Conservation (phyloP, 2,329 filamentous ascomycete species). For the Zopfia rhizophila region DNA sequence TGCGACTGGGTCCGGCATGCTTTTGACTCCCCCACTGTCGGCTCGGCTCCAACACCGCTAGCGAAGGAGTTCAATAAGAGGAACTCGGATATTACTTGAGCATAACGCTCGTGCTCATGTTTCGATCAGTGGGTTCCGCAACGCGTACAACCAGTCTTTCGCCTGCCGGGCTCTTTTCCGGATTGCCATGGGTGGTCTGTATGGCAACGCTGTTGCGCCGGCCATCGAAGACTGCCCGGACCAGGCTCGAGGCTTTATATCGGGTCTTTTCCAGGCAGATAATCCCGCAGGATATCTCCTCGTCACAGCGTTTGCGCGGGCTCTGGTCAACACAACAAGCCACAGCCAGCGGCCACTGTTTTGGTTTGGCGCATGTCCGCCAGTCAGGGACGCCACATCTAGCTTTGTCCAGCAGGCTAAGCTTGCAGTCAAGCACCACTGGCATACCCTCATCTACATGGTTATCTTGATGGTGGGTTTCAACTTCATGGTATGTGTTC, state of each 20-base stretch:
- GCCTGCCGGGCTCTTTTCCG: conserved; percentile 68
- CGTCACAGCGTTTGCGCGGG: conserved; percentile 48
- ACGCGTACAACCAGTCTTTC: conserved; percentile 66
- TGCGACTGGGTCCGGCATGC: conserved; percentile 41
- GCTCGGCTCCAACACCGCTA: conserved; percentile 61
- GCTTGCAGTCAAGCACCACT: conserved; percentile 61
- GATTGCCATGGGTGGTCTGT: conserved; percentile 69
- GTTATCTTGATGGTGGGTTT: conserved; percentile 86
- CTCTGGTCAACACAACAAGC: conserved; percentile 44
- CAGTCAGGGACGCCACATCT: conserved; percentile 34
- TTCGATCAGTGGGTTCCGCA: conserved; percentile 67
- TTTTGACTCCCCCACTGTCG: conserved; percentile 69
- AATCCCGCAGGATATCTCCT: conserved; percentile 49
- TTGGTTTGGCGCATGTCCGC: conserved; percentile 52
- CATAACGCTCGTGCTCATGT: conserved; percentile 59
- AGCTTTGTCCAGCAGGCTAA: conserved; percentile 24
- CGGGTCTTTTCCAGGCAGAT: conserved; percentile 49
- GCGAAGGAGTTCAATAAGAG: conserved; percentile 61
- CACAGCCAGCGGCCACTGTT: conserved; percentile 50
- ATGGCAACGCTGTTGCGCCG: conserved; percentile 69
- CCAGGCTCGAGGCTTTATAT: conserved; percentile 51
- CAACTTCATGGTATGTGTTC: conserved; percentile 74
- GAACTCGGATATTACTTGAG: conserved; percentile 67
- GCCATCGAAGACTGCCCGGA: conserved; percentile 53
- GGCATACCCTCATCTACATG: conserved; percentile 79